Percentiles rank a stretch among this genome's conserved stretches.
Evolutionary conservation across 352 stramenopile genomes (phyloP).

Genomic region (Globisporangium takayamanum): DNA sequence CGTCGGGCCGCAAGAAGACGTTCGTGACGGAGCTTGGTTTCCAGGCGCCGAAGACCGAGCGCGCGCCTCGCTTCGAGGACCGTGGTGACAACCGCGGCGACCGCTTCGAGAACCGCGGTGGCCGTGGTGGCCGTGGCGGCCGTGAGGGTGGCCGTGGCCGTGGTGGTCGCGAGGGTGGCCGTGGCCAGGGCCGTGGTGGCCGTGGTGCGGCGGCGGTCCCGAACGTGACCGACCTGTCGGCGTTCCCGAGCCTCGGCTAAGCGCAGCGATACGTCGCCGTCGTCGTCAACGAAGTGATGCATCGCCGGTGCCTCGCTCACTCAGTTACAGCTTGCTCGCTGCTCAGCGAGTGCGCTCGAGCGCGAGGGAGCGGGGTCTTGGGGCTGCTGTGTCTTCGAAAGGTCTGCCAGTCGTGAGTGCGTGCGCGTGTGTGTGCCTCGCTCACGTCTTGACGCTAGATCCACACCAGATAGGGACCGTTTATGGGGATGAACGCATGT

Average conservation of each 20-base stretch:
- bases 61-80: constrained; percentile 47
- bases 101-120: constrained; percentile 24
- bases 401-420: neutral
- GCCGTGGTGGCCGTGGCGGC: constrained; percentile 41
- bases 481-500: constrained; percentile 22
- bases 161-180: constrained; percentile 25
- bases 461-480: constrained; percentile 55
- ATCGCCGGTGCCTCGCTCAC: constrained; percentile 28
- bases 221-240: constrained; percentile 79
- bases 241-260: constrained; percentile 84
- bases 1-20: constrained; percentile 91
- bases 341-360: constrained; percentile 14
- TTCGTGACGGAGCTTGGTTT: constrained; percentile 85
- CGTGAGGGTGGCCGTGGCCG: constrained; percentile 25
- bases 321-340: neutral
- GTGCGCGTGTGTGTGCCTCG: neutral
- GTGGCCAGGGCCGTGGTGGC: constrained; percentile 31
- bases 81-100: constrained; percentile 31
- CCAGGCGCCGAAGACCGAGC: constrained; percentile 62
- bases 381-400: constrained; percentile 8
- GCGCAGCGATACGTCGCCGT: constrained; percentile 16
- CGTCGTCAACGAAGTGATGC: constrained; percentile 44
- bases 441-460: constrained; percentile 43
- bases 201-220: constrained; percentile 36
- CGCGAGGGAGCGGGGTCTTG: neutral